These are phyloP conservation scores for Moelleriella libera DNA, from an alignment of 2,329 filamentous ascomycete genomes.

Conservation along the genomic window DNA sequence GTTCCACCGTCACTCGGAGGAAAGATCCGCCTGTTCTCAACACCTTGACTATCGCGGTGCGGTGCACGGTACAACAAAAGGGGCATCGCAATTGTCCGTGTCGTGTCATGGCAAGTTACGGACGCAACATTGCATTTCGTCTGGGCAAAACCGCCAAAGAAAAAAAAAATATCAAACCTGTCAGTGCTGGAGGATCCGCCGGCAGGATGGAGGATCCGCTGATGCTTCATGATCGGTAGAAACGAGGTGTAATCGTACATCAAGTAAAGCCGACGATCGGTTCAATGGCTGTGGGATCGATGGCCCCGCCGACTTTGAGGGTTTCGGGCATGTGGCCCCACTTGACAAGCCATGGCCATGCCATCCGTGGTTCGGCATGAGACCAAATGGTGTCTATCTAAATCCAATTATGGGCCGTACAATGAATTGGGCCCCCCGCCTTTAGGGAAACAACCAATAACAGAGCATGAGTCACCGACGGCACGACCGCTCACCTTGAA, in stretches of 20 bases:
- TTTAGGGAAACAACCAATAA: no score
- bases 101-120: no score
- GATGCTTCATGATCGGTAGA: background rate
- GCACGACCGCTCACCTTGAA: no score
- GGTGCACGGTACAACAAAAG: no score
- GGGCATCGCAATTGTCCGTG: no score
- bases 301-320: background rate
- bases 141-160: background rate
- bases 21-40: no score
- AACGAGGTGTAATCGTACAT: background rate
- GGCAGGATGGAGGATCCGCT: background rate
- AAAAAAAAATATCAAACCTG: no score
- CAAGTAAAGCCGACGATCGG: slow-evolving; percentile 1
- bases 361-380: background rate
- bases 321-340: background rate
- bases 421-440: no score
- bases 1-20: no score
- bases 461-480: no score
- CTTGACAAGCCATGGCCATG: background rate
- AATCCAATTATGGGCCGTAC: no score
- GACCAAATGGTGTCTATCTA: background rate
- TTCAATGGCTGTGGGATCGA: slow-evolving; percentile 3
- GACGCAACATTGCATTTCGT: background rate
- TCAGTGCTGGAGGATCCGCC: background rate
- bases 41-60: no score